These are phyloP conservation scores for Plantago ovata DNA, from an alignment of 257 asterid species.

Conservation along the genomic window DNA sequence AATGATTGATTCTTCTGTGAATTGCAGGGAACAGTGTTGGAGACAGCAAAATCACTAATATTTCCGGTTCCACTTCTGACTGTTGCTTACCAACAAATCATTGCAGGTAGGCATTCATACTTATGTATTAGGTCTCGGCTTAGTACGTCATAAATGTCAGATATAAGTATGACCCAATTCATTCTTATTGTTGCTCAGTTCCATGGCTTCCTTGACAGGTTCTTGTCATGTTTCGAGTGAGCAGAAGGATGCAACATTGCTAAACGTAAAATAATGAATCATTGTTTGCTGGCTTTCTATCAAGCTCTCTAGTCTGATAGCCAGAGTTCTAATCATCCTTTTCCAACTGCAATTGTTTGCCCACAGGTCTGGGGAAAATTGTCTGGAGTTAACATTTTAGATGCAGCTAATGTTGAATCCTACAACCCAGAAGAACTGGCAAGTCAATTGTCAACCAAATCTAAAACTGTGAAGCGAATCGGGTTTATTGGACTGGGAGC, in stretches of 20 bases:
- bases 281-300: conserved; percentile 20
- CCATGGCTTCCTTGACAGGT: conserved; percentile 37
- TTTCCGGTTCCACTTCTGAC: conserved; percentile 82
- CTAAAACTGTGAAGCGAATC: conserved; percentile 55
- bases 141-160: background rate
- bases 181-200: conserved; percentile 15
- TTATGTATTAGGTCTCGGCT: conserved; percentile 8
- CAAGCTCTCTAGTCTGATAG: conserved; percentile 6
- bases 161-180: conserved; percentile 1
- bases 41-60: conserved; percentile 58
- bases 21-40: conserved; percentile 64
- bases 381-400: conserved; percentile 62
- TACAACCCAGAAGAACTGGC: conserved; percentile 83
- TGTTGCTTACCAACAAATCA: conserved; percentile 87
- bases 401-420: conserved; percentile 56
- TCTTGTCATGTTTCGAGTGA: conserved; percentile 46
- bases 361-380: conserved; percentile 82
- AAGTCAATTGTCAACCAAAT: conserved; percentile 44
- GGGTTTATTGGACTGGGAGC: conserved; percentile 99
- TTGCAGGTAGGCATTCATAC: conserved; percentile 59
- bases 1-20: conserved; percentile 22
- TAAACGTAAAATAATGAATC: conserved; percentile 43
- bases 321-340: conserved; percentile 5
- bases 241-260: conserved; percentile 43
- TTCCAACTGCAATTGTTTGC: conserved; percentile 22